Percentiles rank a stretch among this genome's conserved stretches.
Evolutionary conservation across 2,329 filamentous ascomycete species (phyloP).

Genomic region (Cordyceps pruinosa): DNA sequence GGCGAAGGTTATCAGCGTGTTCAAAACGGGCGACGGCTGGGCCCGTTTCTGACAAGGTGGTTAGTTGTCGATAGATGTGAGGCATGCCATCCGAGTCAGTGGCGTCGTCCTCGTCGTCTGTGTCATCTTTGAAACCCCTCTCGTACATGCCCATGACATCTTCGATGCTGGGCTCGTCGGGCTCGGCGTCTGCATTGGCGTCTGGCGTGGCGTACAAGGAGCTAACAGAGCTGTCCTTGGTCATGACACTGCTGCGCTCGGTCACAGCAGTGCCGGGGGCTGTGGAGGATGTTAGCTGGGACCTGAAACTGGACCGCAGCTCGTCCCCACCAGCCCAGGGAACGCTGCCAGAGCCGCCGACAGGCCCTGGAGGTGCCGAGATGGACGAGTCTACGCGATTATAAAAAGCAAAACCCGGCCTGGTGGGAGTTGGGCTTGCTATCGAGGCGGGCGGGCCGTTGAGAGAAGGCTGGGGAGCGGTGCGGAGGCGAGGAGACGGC

Average conservation of each 20-base stretch:
- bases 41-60: conserved; percentile 11
- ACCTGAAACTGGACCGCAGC: conserved; percentile 49
- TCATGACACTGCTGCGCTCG: conserved; percentile 74
- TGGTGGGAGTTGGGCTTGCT: conserved; percentile 21
- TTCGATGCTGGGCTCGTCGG: conserved; percentile 55
- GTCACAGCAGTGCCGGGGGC: conserved; percentile 59
- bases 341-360: conserved; percentile 24
- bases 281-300: conserved; percentile 48
- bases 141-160: conserved; percentile 67
- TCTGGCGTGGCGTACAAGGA: conserved; percentile 43
- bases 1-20: conserved; percentile 15
- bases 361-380: conserved; percentile 32
- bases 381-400: conserved; percentile 30
- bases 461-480: not conserved
- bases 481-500: conserved; percentile 9
- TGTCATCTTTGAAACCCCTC: conserved; percentile 48
- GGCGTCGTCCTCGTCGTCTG: conserved; percentile 30
- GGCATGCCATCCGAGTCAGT: conserved; percentile 18
- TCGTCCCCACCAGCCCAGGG: conserved; percentile 47
- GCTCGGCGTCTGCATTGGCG: conserved; percentile 31
- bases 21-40: conserved; percentile 5
- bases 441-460: conserved; percentile 28
- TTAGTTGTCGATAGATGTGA: conserved; percentile 9
- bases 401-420: conserved; percentile 22
- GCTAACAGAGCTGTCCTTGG: conserved; percentile 69